These are phyloP conservation scores for Starmerella stigmatis DNA, from an alignment of 805 yeast species.

Conservation along the genomic window DNA sequence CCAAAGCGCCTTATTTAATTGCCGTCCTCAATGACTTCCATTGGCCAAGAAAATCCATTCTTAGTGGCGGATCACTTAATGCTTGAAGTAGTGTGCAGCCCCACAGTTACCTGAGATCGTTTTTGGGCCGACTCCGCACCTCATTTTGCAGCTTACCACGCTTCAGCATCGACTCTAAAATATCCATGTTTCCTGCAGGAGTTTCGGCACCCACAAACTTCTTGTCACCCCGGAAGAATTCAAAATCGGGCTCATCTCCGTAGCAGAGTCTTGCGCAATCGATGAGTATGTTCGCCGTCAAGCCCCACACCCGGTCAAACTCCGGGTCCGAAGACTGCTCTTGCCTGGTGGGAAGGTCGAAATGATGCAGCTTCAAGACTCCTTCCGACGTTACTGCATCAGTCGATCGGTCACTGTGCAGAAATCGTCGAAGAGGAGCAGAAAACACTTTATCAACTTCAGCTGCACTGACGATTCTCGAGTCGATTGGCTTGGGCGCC, in stretches of 20 bases:
- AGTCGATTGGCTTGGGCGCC: conserved; percentile 10
- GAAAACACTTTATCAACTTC: conserved; percentile 31
- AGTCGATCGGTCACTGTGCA: conserved; percentile 16
- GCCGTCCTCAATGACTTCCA: too few species aligned
- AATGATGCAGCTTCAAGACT: conserved; percentile 29
- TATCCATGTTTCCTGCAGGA: conserved; percentile 8
- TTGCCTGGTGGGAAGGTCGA: conserved; percentile 23
- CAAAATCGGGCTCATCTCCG: conserved; percentile 29
- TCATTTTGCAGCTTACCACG: neutral
- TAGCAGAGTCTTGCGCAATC: conserved; percentile 33
- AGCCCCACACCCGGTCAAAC: conserved; percentile 34
- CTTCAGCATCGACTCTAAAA: conserved; percentile 3
- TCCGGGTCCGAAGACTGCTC: conserved; percentile 28
- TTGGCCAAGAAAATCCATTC: too few species aligned
- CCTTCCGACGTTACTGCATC: neutral
- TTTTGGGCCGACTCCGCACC: too few species aligned
- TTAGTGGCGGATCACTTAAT: too few species aligned
- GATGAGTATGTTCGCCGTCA: conserved; percentile 35
- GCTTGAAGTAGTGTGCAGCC: too few species aligned
- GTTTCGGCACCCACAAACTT: conserved; percentile 3
- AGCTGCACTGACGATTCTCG: neutral
- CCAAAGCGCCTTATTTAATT: too few species aligned
- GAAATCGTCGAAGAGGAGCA: conserved; percentile 24
- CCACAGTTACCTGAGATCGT: too few species aligned
- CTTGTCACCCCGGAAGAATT: conserved; percentile 1